phyloP scores from a whole-genome alignment of 1,139 yeast species.

The Magnusiomyces sp. region DNA sequence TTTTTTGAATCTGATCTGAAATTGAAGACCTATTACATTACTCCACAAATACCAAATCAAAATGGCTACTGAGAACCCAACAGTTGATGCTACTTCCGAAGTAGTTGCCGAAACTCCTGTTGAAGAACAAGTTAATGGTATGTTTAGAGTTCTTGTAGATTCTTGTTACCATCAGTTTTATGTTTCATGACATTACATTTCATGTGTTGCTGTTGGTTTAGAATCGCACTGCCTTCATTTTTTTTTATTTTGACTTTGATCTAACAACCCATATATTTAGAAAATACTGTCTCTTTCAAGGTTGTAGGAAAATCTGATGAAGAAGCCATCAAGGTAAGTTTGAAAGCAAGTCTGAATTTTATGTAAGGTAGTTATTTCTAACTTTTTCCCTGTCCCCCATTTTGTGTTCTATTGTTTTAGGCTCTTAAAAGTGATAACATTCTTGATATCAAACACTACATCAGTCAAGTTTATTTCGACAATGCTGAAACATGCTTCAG shows the following conservation, averaged over 20 bases:
- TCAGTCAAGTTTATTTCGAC: constrained; percentile 47
- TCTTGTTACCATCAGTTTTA: too few relatives aligned
- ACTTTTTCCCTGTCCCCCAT: background rate
- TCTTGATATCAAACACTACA: constrained; percentile 50
- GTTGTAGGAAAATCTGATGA: too few relatives aligned
- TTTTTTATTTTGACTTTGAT: too few relatives aligned
- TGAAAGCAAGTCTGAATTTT: background rate
- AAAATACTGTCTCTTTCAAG: too few relatives aligned
- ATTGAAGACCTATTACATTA: background rate
- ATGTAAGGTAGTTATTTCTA: background rate
- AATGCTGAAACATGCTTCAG: constrained; percentile 52
- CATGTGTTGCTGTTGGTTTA: too few relatives aligned
- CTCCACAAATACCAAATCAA: background rate
- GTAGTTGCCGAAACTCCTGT: background rate
- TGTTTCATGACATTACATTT: too few relatives aligned
- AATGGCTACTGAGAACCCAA: background rate
- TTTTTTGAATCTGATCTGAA: background rate
- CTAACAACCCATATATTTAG: too few relatives aligned
- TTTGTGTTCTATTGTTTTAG: constrained; percentile 1
- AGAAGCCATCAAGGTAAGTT: background rate
- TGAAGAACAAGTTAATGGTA: background rate
- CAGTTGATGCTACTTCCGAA: background rate
- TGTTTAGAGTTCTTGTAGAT: too few relatives aligned
- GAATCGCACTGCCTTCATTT: too few relatives aligned
- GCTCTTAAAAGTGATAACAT: constrained; percentile 37